These are phyloP conservation scores for Trypethelium eluteriae DNA, from an alignment of 495 filamentous ascomycete species.

Conservation along the genomic window DNA sequence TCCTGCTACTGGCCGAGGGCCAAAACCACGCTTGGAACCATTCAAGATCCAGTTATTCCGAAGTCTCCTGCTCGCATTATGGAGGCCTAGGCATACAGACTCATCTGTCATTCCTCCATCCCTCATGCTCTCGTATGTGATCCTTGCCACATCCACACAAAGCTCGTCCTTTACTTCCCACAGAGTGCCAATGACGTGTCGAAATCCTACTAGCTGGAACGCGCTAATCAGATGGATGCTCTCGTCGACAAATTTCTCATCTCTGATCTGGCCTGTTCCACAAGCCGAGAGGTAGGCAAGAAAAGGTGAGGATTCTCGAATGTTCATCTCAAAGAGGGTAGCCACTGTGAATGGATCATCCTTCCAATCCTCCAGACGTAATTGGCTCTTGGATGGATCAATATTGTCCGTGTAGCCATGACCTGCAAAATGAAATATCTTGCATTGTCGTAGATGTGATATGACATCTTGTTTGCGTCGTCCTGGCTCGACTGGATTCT, in stretches of 20 bases:
- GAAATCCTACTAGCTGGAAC: too few relatives aligned
- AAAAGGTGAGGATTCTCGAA: conserved; percentile 27
- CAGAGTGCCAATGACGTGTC: background rate
- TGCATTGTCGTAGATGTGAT: conserved; percentile 16
- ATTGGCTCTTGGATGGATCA: conserved; percentile 29
- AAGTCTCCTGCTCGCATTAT: background rate
- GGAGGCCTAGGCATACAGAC: conserved; percentile 27
- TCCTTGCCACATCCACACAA: conserved; percentile 30
- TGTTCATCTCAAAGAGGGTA: conserved; percentile 23
- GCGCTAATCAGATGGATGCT: background rate
- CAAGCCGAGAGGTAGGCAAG: conserved; percentile 17
- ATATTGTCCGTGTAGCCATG: conserved; percentile 22
- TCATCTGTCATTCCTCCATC: conserved; percentile 27
- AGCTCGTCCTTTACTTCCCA: conserved; percentile 12
- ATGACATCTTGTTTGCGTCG: conserved; percentile 23
- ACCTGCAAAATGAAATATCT: conserved; percentile 30
- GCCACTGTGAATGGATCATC: conserved; percentile 29
- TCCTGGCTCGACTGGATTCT: conserved; percentile 13
- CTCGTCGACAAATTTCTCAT: background rate
- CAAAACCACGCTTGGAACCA: background rate
- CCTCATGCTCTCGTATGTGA: conserved; percentile 27
- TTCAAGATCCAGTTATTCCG: background rate
- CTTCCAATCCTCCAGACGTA: conserved; percentile 23
- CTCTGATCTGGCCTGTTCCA: background rate
- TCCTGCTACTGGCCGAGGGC: background rate